These are phyloP conservation scores for Dioscorea zingiberensis DNA, from an alignment of 106 monocot genomes.

Conservation along the genomic window DNA sequence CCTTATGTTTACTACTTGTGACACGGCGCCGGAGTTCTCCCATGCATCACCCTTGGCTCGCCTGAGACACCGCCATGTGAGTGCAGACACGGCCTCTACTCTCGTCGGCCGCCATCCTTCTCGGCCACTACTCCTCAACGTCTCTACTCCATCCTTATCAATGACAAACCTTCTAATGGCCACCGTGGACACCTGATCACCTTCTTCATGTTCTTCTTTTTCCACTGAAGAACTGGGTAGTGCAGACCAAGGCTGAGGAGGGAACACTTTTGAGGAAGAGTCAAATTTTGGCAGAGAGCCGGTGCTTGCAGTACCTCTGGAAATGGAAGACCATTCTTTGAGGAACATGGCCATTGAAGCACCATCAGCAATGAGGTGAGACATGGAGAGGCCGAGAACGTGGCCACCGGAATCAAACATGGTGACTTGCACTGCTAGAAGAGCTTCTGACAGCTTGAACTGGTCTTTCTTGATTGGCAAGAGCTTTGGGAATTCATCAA, in stretches of 20 bases:
- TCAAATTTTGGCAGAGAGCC: slow-evolving; percentile 1
- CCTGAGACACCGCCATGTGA: slow-evolving; percentile 13
- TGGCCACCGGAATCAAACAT: slow-evolving; percentile 11
- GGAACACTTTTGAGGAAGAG: slow-evolving; percentile 2
- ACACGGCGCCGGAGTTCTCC: not conserved
- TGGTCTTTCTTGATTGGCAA: slow-evolving; percentile 10
- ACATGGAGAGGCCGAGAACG: slow-evolving; percentile 22
- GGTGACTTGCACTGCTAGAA: slow-evolving; percentile 23
- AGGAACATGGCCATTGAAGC: slow-evolving; percentile 27
- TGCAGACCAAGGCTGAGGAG: slow-evolving; percentile 1
- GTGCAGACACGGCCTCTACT: slow-evolving; percentile 16
- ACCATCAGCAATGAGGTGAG: slow-evolving; percentile 31
- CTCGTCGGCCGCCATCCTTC: slow-evolving; percentile 2
- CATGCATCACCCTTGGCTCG: not conserved
- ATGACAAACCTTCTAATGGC: not conserved
- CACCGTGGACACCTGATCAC: not conserved
- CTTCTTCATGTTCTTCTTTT: not conserved
- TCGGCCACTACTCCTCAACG: not conserved
- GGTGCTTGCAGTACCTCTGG: not conserved
- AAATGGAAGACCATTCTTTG: slow-evolving; percentile 9
- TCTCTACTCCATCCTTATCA: slow-evolving; percentile 2
- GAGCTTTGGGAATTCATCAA: slow-evolving; percentile 11
- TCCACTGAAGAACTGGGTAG: not conserved
- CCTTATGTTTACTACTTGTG: slow-evolving; percentile 9
- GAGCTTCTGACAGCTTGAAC: slow-evolving; percentile 6